phyloP scores from a whole-genome alignment of 1,139 yeast species.

The Blastobotrys apis region DNA sequence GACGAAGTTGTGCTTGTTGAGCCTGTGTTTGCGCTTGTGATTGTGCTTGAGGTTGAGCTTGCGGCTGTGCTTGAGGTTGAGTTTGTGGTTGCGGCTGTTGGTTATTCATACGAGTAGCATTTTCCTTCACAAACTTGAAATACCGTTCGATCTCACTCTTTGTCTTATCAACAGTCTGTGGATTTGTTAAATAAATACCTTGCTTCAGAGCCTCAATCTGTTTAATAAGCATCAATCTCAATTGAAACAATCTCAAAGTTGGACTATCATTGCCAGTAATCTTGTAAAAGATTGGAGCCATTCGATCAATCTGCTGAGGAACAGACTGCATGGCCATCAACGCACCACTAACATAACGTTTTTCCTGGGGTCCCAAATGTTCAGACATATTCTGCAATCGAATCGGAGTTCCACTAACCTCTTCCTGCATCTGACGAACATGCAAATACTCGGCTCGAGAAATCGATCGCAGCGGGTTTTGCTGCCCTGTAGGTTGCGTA shows the following conservation, averaged over 20 bases:
- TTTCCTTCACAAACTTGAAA: slow-evolving; percentile 65
- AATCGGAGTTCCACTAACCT: slow-evolving; percentile 63
- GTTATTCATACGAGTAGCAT: slow-evolving; percentile 30
- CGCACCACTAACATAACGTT: slow-evolving; percentile 55
- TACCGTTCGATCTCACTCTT: slow-evolving; percentile 69
- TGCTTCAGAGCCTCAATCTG: slow-evolving; percentile 64
- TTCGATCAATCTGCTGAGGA: slow-evolving; percentile 65
- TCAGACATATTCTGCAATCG: slow-evolving; percentile 62
- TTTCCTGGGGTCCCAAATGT: slow-evolving; percentile 58
- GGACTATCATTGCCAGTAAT: slow-evolving; percentile 71
- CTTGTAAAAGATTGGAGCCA: slow-evolving; percentile 72
- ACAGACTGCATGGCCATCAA: slow-evolving; percentile 58
- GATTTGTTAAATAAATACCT: slow-evolving; percentile 60
- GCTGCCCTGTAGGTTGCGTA: slow-evolving; percentile 25
- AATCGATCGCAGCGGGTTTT: slow-evolving; percentile 24
- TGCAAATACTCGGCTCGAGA: slow-evolving; percentile 40
- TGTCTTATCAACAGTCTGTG: slow-evolving; percentile 65
- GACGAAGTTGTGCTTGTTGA: slow-evolving; percentile 11
- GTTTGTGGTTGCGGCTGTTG: slow-evolving; percentile 11
- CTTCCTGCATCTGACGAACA: slow-evolving; percentile 60
- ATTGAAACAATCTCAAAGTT: slow-evolving; percentile 69
- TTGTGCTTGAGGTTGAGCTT: slow-evolving; percentile 12
- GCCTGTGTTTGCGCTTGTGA: slow-evolving; percentile 14
- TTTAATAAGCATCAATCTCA: slow-evolving; percentile 73
- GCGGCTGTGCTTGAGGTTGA: slow-evolving; percentile 5